phyloP scores from a whole-genome alignment of 1,139 yeast species.

The Candida sp. region DNA sequence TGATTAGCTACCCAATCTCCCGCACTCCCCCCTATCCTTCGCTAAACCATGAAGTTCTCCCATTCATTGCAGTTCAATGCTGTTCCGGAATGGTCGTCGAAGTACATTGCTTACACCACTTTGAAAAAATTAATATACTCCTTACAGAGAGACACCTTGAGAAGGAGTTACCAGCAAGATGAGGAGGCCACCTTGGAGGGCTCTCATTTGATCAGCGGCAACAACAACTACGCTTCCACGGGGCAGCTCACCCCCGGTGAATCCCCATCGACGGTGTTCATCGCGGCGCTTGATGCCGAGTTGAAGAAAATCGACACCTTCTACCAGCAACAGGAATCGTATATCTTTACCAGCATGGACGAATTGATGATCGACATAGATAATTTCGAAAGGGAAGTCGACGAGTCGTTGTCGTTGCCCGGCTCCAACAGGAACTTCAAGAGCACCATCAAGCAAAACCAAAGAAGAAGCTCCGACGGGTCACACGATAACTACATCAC shows the following conservation, averaged over 20 bases:
- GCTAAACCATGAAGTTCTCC: slow-evolving; percentile 62
- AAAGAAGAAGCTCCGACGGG: slow-evolving; percentile 19
- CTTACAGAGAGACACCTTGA: slow-evolving; percentile 60
- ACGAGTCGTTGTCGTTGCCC: slow-evolving; percentile 14
- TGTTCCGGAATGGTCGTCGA: slow-evolving; percentile 79
- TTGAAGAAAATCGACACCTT: slow-evolving; percentile 63
- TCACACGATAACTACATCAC: slow-evolving; percentile 21
- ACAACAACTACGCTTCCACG: slow-evolving; percentile 25
- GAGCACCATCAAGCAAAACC: background rate
- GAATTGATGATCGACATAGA: slow-evolving; percentile 56
- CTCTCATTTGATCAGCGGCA: slow-evolving; percentile 28
- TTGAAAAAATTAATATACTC: slow-evolving; percentile 67
- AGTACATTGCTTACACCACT: slow-evolving; percentile 67
- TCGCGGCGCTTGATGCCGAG: slow-evolving; percentile 61
- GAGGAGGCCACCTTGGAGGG: slow-evolving; percentile 31
- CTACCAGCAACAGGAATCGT: slow-evolving; percentile 55
- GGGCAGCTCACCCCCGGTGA: slow-evolving; percentile 21
- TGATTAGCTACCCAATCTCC: background rate
- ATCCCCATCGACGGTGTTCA: slow-evolving; percentile 41
- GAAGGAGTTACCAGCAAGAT: slow-evolving; percentile 21
- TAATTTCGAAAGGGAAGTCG: slow-evolving; percentile 41
- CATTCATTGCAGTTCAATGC: slow-evolving; percentile 76
- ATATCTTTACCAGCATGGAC: slow-evolving; percentile 51
- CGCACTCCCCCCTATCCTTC: background rate
- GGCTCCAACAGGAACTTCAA: slow-evolving; percentile 7